Conservation (phyloP, 352 stramenopile genomes). For the Phytophthora pinifolia region DNA sequence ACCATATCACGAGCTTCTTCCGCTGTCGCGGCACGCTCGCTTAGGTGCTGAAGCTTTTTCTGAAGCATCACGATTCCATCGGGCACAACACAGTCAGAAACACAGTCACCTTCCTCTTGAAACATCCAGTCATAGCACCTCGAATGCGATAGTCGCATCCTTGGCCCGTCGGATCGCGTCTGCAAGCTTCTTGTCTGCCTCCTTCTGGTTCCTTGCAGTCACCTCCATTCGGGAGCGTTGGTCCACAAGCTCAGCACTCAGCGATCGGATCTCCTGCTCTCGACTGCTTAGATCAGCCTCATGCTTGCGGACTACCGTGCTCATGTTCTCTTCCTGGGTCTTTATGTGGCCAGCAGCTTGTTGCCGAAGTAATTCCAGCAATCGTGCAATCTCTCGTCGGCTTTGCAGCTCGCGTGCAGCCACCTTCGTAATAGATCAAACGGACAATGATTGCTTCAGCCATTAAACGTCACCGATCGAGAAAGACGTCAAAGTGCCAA, state of each 20-base stretch:
- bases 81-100: background rate
- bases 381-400: conserved; percentile 64
- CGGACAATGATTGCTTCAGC: background rate
- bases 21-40: conserved; percentile 44
- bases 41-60: conserved; percentile 50
- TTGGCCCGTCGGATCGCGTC: conserved; percentile 41
- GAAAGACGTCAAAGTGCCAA: conserved; percentile 15
- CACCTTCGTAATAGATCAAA: conserved; percentile 32
- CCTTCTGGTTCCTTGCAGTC: conserved; percentile 46
- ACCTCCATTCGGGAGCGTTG: conserved; percentile 57
- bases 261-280: conserved; percentile 51
- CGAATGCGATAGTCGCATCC: conserved; percentile 44
- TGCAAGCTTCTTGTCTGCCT: conserved; percentile 48
- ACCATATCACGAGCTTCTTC: conserved; percentile 68
- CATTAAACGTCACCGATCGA: background rate
- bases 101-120: background rate
- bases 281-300: conserved; percentile 43
- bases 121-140: conserved; percentile 26
- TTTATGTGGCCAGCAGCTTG: conserved; percentile 57
- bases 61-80: conserved; percentile 5
- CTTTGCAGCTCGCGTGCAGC: conserved; percentile 62
- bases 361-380: conserved; percentile 56
- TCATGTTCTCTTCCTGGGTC: conserved; percentile 40
- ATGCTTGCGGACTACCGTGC: conserved; percentile 33
- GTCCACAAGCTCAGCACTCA: conserved; percentile 51